Evolutionary conservation across 768 basidiomycete genomes (phyloP).

Genomic region (Neoboletus subvelutipes): DNA sequence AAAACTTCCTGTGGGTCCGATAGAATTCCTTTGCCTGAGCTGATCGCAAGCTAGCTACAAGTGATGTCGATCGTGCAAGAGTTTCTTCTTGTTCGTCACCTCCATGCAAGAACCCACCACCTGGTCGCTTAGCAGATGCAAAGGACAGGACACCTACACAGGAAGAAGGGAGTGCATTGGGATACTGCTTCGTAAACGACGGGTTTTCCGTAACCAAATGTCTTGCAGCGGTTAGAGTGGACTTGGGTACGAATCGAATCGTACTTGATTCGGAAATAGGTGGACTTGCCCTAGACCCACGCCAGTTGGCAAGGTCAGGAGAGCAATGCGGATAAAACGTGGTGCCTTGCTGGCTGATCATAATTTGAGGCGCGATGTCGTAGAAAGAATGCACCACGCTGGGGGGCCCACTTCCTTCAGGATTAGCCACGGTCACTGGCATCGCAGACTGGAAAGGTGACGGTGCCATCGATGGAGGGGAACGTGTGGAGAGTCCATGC

Average conservation of each 20-base stretch:
- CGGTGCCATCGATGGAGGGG: constrained; percentile 2
- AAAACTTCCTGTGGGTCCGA: constrained; percentile 36
- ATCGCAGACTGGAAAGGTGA: constrained; percentile 21
- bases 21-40: constrained; percentile 40
- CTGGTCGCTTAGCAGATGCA: constrained; percentile 44
- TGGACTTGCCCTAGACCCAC: constrained; percentile 13
- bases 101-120: constrained; percentile 45
- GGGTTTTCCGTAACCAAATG: constrained; percentile 19
- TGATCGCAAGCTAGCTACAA: constrained; percentile 39
- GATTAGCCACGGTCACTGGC: constrained; percentile 4
- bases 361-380: constrained; percentile 37
- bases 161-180: constrained; percentile 23
- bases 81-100: constrained; percentile 47
- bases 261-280: constrained; percentile 11
- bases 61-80: constrained; percentile 41
- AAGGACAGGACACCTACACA: constrained; percentile 42
- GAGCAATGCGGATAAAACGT: constrained; percentile 42
- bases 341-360: constrained; percentile 38
- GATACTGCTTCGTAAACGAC: constrained; percentile 10
- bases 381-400: constrained; percentile 20
- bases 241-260: constrained; percentile 31
- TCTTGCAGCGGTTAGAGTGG: constrained; percentile 36
- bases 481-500: constrained; percentile 19
- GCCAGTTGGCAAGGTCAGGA: constrained; percentile 36
- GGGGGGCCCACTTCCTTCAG: not conserved